Base-by-base conservation (phyloP, 2,329 filamentous ascomycete species). In the Alternaria sp. region DNA sequence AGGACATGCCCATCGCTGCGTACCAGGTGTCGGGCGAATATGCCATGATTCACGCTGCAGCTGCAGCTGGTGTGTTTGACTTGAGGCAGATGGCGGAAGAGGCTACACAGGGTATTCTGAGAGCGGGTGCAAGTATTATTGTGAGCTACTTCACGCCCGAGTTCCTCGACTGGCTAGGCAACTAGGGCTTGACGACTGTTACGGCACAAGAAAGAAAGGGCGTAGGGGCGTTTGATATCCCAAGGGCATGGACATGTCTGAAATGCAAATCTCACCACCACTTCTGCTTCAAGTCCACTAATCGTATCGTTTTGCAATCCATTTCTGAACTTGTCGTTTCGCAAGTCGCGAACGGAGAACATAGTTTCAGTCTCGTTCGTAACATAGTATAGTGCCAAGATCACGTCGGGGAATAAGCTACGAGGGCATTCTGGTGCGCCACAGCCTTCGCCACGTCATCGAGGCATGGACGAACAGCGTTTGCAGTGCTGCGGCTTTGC, bases 1-100 rank as follows among this genome's bases (percentile, higher is more conserved):
- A 90, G 76, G 93, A 98, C 78, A 85, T 98, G 79, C 95, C 95
- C 2, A 86, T 99, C 36, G 94, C 95, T 1, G 94, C 95, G 22
- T 99, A 99, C 79, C 95, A 99, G 79, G 95, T 99, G 60, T 95
- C 92, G 73, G 95, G 95, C 69, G 95, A 99, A 82, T 99, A 90
- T 76, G 94, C 95, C 66, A 98, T 98, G 95, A 95, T 99, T 54
- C 93, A 97, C 75, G 95, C 95, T 0, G 95, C 87, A 20, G 95
- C 95, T 50, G 97, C 97, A 79, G 94, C 95, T 1, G 95, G 95
- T 5, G 95, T 99, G 3, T 99, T 98, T 75, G 94, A 97, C 77
- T 83, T 98, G 75, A 95, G 94, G 83, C 84, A 90, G 4, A 97
- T 97, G 92, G 95, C 93, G 0, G 94, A 97, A 71, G 95, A 99